Base-by-base conservation (phyloP, 805 yeast genomes). In the Citeromyces matritensis region DNA sequence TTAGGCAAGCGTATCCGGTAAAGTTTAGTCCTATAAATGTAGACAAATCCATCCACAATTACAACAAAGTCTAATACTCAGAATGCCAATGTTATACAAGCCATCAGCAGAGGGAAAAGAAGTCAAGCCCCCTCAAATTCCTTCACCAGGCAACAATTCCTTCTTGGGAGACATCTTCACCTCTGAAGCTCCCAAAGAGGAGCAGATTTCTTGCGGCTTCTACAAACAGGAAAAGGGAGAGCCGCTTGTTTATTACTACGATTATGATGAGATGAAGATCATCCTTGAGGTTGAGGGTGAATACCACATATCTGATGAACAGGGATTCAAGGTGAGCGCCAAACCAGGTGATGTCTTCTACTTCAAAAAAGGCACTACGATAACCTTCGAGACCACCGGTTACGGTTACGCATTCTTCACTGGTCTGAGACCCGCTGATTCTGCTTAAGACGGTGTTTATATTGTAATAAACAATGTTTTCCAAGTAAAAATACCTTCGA, bases 211-310 rank as follows among this genome's bases (percentile, higher is more conserved):
- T 11, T 61, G 74, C 48, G 85, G 85, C 32, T 75, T 76, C 58
- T 76, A 69, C 65, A 65, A 60, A 45, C 83, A 76, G 55, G 77
- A 72, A 51, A 57, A 58, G 34, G 84, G 84, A 36, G 73, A 69
- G 49, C 69, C 77, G 30, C 63, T 76, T 47, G 80, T 68, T n/a
- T 76, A 76, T 64, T 51, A 58, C 35, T 76, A 76, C 57, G 57
- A 55, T 45, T 69, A 73, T 53, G 81, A 76, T 46, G 84, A 74
- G 56, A 67, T 73, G 70, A 76, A 76, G 56, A 59, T 76, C 42
- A 65, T 73, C 48, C 61, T 75, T 39, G 82, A 76, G 51, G 74
- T 71, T 34, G 72, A 67, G 42, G 82, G 82, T 41, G 72, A 68
- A 45, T 74, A 69, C 60, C 57, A 60, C 32, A 60, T 76, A 42